Percentiles rank a stretch among this genome's conserved stretches.
phyloP scores from a whole-genome alignment of 257 asterid species.

The Solanum infundibuliforme region DNA sequence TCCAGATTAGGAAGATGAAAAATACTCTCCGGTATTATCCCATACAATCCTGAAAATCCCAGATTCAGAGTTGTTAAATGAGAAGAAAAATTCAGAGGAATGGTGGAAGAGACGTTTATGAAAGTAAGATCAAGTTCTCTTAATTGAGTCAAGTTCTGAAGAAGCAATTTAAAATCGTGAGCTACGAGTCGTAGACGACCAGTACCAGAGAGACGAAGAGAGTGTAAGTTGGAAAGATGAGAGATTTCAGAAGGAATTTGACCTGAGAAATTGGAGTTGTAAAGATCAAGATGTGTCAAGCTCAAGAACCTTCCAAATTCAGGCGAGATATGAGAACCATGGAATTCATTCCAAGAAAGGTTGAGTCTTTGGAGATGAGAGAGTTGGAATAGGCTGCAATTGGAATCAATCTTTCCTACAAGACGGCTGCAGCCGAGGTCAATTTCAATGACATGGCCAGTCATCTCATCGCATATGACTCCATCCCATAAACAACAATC shows the following conservation, averaged over 20 bases:
- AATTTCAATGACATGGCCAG: conserved; percentile 6
- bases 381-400: conserved; percentile 5
- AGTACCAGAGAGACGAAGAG: background rate
- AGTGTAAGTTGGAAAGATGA: background rate
- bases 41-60: background rate
- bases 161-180: background rate
- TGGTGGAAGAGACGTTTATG: background rate
- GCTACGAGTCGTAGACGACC: background rate
- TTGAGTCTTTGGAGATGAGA: conserved; percentile 2
- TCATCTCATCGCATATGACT: conserved; percentile 1
- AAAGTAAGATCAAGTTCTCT: background rate
- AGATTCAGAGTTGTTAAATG: background rate
- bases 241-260: conserved; percentile 8
- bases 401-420: background rate
- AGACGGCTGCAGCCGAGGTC: conserved; percentile 10
- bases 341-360: conserved; percentile 10
- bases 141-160: background rate
- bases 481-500: conserved; percentile 21
- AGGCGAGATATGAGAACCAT: background rate
- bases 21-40: background rate
- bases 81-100: conserved; percentile 2
- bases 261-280: conserved; percentile 6
- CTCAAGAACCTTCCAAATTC: background rate
- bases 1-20: background rate
- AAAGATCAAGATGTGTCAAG: conserved; percentile 9